Percentiles rank a stretch among this genome's conserved stretches.
Evolutionary conservation across 2,329 filamentous ascomycete genomes (phyloP).

Genomic region (Aspergillus thermomutatus): DNA sequence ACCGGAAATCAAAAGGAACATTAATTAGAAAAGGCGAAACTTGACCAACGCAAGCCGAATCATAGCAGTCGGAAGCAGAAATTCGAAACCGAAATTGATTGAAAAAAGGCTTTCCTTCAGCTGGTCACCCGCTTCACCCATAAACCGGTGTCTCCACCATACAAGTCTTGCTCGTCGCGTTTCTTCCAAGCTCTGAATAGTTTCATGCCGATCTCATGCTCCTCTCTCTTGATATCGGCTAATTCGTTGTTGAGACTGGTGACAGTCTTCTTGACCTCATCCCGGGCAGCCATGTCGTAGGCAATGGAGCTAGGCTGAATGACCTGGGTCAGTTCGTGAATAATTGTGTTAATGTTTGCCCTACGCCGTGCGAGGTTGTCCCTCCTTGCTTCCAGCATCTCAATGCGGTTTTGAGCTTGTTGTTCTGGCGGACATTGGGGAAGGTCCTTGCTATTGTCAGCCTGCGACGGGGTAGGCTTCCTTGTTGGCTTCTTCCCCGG

Average conservation of each 20-base stretch:
- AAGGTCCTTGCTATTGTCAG: conserved; percentile 51
- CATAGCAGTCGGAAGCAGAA: conserved; percentile 2
- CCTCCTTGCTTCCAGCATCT: conserved; percentile 63
- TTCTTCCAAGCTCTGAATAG: conserved; percentile 73
- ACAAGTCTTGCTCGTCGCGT: conserved; percentile 58
- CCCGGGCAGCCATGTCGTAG: conserved; percentile 60
- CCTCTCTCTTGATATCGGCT: conserved; percentile 69
- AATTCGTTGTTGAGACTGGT: conserved; percentile 64
- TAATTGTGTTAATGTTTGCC: conserved; percentile 67
- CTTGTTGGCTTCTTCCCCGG: conserved; percentile 34
- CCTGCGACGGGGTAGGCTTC: conserved; percentile 42
- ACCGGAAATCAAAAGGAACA: background rate
- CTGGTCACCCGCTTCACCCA: conserved; percentile 77
- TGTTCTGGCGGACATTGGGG: conserved; percentile 61
- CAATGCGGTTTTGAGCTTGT: conserved; percentile 61
- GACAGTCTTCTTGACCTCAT: conserved; percentile 61
- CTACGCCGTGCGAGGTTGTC: conserved; percentile 64
- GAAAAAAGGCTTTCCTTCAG: conserved; percentile 33
- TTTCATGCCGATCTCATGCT: conserved; percentile 74
- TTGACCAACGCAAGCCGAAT: background rate
- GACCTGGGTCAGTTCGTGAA: conserved; percentile 73
- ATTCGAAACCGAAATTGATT: background rate
- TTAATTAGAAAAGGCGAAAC: background rate
- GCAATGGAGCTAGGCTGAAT: conserved; percentile 68
- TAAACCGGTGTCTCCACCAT: conserved; percentile 55